phyloP scores from a whole-genome alignment of 2,329 filamentous ascomycete species.

The Pseudogymnoascus sp. region DNA sequence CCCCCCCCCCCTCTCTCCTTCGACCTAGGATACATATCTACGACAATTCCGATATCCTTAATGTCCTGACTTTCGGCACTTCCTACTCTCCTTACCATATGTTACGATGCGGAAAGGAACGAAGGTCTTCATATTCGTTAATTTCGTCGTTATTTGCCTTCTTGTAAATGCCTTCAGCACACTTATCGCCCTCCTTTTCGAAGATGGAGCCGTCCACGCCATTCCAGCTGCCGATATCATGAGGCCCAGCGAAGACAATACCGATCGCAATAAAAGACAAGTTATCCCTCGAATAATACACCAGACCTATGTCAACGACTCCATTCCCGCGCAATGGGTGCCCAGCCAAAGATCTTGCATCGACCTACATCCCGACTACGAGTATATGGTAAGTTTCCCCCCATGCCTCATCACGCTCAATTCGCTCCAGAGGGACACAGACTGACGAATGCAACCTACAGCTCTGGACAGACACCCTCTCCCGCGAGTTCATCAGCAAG shows the following conservation, averaged over 20 bases:
- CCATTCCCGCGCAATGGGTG: constrained; percentile 58
- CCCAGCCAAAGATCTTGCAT: constrained; percentile 60
- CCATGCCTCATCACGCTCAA: not conserved
- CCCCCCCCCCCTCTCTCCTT: not conserved
- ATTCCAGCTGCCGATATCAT: constrained; percentile 60
- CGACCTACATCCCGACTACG: constrained; percentile 61
- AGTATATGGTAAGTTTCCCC: constrained; percentile 53
- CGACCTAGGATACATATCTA: not conserved
- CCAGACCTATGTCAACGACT: constrained; percentile 65
- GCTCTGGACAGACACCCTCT: constrained; percentile 68
- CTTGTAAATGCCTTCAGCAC: constrained; percentile 62
- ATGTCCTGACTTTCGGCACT: not conserved
- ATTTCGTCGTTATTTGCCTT: constrained; percentile 54
- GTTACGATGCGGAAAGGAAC: constrained; percentile 28
- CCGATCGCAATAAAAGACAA: constrained; percentile 45
- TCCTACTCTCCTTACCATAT: constrained; percentile 6
- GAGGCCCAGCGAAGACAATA: constrained; percentile 52
- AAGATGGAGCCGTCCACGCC: constrained; percentile 58
- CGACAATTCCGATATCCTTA: not conserved
- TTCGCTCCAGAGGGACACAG: not conserved
- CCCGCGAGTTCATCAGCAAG: constrained; percentile 60
- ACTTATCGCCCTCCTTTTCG: constrained; percentile 59
- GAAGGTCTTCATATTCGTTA: constrained; percentile 40
- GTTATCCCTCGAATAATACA: constrained; percentile 71
- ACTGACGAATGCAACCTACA: constrained; percentile 28